A percentile compares a stretch with the other conserved stretches of the same genome.
Conservation (phyloP, 371 early-diverging fungal genomes). For the Encephalitozoon cuniculi region DNA sequence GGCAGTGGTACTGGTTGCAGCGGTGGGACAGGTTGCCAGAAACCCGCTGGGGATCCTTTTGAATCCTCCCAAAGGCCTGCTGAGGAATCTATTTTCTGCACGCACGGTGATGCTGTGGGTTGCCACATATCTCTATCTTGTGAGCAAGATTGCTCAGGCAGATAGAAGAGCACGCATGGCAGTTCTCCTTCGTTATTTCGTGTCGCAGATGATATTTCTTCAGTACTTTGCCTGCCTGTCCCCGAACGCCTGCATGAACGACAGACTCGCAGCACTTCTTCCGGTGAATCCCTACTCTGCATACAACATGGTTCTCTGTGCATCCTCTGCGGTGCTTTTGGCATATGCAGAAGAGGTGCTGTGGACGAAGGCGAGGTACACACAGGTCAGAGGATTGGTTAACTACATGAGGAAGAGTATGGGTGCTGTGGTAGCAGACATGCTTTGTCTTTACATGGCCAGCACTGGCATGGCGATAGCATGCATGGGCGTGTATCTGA, state of each 20-base stretch:
- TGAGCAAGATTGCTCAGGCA: background rate
- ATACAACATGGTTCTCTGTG: background rate
- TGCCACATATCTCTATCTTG: background rate
- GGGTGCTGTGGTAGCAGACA: background rate
- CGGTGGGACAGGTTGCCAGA: background rate
- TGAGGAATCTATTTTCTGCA: background rate
- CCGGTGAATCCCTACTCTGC: background rate
- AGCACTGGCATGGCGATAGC: background rate
- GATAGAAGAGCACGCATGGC: background rate
- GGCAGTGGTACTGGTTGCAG: background rate
- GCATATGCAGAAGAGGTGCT: background rate
- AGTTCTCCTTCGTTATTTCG: background rate
- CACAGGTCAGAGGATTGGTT: background rate
- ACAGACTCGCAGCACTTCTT: background rate
- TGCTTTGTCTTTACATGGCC: background rate
- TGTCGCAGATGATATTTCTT: background rate
- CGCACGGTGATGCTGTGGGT: background rate
- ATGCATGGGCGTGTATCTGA: background rate
- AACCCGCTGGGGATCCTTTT: background rate
- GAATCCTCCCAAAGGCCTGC: background rate
- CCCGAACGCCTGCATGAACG: background rate
- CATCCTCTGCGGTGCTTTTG: background rate
- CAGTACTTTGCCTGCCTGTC: background rate
- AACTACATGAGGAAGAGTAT: background rate
- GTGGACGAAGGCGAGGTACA: background rate